Conservation (phyloP, 441 rosid species). For the Gossypium laxum region DNA sequence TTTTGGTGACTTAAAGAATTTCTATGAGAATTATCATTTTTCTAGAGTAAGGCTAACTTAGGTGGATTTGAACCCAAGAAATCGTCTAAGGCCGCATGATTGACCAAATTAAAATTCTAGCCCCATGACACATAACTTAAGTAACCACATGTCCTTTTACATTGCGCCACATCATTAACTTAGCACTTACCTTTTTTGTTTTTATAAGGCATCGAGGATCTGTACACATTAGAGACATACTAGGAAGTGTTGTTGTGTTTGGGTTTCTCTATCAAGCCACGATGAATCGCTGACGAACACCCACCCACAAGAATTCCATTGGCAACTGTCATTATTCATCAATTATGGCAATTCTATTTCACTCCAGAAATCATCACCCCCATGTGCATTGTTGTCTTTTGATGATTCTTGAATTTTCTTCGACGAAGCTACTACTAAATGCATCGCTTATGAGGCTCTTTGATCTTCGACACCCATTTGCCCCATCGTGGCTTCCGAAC, state of each 20-base stretch:
- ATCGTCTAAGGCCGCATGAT: too few species aligned
- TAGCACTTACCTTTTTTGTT: too few species aligned
- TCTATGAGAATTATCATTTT: too few species aligned
- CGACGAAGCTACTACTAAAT: slow-evolving; percentile 19
- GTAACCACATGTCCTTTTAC: too few species aligned
- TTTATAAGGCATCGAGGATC: too few species aligned
- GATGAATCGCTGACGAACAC: slow-evolving; percentile 23
- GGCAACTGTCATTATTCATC: slow-evolving; percentile 25
- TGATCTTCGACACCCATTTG: slow-evolving; percentile 56
- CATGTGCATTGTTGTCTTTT: neutral
- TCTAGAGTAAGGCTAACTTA: too few species aligned
- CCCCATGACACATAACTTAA: too few species aligned
- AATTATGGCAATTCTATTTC: slow-evolving; percentile 73
- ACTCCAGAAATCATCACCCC: slow-evolving; percentile 51
- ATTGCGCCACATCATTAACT: too few species aligned
- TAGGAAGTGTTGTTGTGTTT: slow-evolving; percentile 26
- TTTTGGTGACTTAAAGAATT: too few species aligned
- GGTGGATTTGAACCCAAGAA: too few species aligned
- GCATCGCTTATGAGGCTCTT: slow-evolving; percentile 53
- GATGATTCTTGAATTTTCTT: slow-evolving; percentile 23
- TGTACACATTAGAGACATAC: slow-evolving; percentile 21
- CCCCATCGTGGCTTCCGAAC: slow-evolving; percentile 58
- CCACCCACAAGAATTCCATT: slow-evolving; percentile 35
- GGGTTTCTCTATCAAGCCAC: slow-evolving; percentile 43
- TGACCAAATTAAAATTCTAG: too few species aligned